These are phyloP conservation scores for Nephelium lappaceum DNA, from an alignment of 345 rosid genomes.

Conservation along the genomic window DNA sequence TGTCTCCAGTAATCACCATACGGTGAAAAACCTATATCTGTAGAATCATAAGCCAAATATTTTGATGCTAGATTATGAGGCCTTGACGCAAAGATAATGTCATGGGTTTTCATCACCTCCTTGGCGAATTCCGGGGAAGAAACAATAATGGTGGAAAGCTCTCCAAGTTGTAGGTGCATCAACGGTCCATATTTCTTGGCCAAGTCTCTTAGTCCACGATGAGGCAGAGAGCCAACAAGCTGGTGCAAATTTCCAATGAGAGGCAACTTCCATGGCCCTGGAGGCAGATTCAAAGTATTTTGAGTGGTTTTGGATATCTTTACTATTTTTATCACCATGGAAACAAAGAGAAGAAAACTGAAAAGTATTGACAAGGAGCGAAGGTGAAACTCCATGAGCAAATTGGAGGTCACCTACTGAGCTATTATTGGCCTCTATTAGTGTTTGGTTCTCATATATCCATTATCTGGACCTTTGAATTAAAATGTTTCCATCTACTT, in stretches of 20 bases:
- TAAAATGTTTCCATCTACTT: too few relatives aligned
- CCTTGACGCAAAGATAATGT: not conserved
- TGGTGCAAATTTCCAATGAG: slow-evolving; percentile 40
- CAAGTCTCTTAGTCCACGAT: not conserved
- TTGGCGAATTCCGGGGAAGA: not conserved
- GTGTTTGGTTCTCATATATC: too few relatives aligned
- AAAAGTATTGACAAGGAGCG: too few relatives aligned
- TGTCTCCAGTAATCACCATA: slow-evolving; percentile 36
- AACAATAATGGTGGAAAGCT: not conserved
- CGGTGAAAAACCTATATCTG: slow-evolving; percentile 19
- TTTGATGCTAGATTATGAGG: not conserved
- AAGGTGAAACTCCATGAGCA: not conserved
- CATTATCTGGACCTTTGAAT: too few relatives aligned
- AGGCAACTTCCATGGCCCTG: slow-evolving; percentile 43
- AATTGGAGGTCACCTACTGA: too few relatives aligned
- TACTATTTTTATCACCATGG: too few relatives aligned
- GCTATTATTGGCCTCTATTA: too few relatives aligned
- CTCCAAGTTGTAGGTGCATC: not conserved
- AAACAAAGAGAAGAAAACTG: not conserved
- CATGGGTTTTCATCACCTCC: slow-evolving; percentile 11
- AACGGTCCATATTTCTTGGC: not conserved
- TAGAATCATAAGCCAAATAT: slow-evolving; percentile 13
- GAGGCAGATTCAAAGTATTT: slow-evolving; percentile 20
- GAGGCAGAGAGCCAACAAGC: slow-evolving; percentile 26
- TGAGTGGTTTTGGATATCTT: not conserved